phyloP scores from a whole-genome alignment of 352 stramenopile genomes.

The Pythium biforme region DNA sequence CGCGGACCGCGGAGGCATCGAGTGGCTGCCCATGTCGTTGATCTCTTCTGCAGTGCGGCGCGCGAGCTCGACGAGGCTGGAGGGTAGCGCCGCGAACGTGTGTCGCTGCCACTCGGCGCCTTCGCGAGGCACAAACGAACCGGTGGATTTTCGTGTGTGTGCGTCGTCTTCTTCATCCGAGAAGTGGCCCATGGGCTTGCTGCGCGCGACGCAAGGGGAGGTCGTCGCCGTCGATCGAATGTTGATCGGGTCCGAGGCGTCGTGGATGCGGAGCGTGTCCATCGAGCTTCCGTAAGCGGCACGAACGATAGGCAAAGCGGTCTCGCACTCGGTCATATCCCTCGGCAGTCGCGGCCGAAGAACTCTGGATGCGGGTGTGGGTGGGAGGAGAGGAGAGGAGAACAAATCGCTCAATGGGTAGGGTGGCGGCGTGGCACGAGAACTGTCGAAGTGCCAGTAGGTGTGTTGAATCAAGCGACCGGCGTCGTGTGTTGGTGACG shows the following conservation, averaged over 20 bases:
- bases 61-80: slow-evolving; percentile 19
- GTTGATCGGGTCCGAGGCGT: slow-evolving; percentile 22
- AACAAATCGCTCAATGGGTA: too few species aligned
- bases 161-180: slow-evolving; percentile 16
- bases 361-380: neutral
- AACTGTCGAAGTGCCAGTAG: neutral
- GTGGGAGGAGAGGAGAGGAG: neutral
- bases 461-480: neutral
- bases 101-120: slow-evolving; percentile 20
- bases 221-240: slow-evolving; percentile 21
- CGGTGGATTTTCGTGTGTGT: slow-evolving; percentile 7
- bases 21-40: slow-evolving; percentile 15
- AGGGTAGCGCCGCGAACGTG: slow-evolving; percentile 26
- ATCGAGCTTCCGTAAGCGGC: slow-evolving; percentile 22
- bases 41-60: slow-evolving; percentile 15
- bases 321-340: slow-evolving; percentile 17
- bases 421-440: neutral
- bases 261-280: slow-evolving; percentile 25
- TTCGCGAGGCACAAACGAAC: slow-evolving; percentile 9
- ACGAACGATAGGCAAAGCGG: slow-evolving; percentile 14
- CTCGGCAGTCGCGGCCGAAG: slow-evolving; percentile 1
- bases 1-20: slow-evolving; percentile 21
- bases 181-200: slow-evolving; percentile 7
- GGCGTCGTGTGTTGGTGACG: neutral
- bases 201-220: slow-evolving; percentile 19